phyloP scores from a whole-genome alignment of 108 stramenopile genomes.

The Schizochytrium sp. region DNA sequence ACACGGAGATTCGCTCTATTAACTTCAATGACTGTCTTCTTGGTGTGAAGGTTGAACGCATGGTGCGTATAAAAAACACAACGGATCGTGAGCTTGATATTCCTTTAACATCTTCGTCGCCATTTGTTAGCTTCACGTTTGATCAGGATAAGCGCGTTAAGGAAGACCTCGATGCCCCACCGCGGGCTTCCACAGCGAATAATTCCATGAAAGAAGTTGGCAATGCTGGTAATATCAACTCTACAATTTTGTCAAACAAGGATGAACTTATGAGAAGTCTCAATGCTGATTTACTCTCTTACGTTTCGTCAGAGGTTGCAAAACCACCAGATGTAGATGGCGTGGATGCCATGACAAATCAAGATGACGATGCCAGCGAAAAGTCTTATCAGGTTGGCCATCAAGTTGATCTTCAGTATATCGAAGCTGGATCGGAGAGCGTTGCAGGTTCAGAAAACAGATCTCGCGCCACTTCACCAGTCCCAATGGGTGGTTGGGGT shows the following conservation, averaged over 20 bases:
- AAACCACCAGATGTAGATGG: background rate
- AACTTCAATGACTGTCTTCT: slow-evolving; percentile 53
- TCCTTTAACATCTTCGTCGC: slow-evolving; percentile 30
- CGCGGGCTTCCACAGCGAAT: background rate
- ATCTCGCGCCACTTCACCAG: no score
- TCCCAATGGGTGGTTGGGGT: no score
- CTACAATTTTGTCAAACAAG: slow-evolving; percentile 1
- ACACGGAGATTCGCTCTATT: background rate
- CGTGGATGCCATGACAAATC: no score
- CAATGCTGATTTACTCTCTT: background rate
- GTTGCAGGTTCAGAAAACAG: no score
- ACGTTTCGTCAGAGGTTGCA: background rate
- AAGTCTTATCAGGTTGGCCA: no score
- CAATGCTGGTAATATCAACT: background rate
- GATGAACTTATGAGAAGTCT: background rate
- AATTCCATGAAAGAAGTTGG: background rate
- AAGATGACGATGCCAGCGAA: no score
- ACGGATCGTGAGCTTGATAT: slow-evolving; percentile 37
- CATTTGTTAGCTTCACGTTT: slow-evolving; percentile 36
- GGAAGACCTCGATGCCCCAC: background rate
- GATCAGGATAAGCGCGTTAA: slow-evolving; percentile 8
- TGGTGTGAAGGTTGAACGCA: background rate
- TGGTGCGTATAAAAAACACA: slow-evolving; percentile 24
- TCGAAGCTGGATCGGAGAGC: no score
- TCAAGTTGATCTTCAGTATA: no score